Evolutionary conservation across 148 eudicot species (phyloP).

Genomic region (Cornus suecica): DNA sequence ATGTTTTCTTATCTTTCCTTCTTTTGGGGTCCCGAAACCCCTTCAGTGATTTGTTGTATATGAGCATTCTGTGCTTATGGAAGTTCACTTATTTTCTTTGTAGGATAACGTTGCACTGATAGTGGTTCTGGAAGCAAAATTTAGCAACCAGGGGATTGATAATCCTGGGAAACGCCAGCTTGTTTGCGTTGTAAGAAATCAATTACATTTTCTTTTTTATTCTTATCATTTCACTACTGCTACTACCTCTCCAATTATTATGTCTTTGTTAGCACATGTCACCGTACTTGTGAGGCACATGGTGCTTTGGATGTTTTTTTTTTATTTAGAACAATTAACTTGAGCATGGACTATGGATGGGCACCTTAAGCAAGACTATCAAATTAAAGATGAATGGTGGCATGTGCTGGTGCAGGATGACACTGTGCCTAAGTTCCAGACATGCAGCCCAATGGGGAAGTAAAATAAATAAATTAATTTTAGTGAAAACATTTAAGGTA

Average conservation of each 20-base stretch:
- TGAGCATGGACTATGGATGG: background rate
- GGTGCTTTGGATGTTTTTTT: background rate
- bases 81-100: constrained; percentile 3
- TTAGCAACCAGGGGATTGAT: constrained; percentile 75
- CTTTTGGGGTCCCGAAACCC: background rate
- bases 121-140: constrained; percentile 90
- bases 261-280: background rate
- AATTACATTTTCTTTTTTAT: constrained; percentile 1
- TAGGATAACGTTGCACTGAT: constrained; percentile 97
- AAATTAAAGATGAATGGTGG: background rate
- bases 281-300: background rate
- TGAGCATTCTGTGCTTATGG: constrained; percentile 5
- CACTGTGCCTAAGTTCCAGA: too few species aligned
- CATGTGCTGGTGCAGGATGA: background rate
- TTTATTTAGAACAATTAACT: background rate
- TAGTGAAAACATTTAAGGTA: too few species aligned
- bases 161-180: constrained; percentile 93
- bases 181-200: constrained; percentile 89
- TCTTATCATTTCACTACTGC: background rate
- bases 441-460: background rate
- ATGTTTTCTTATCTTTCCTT: background rate
- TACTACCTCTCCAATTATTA: background rate
- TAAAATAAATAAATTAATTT: too few species aligned
- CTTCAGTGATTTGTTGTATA: background rate
- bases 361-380: background rate